These are phyloP conservation scores for Tricharina praecox DNA, from an alignment of 495 filamentous ascomycete genomes.

Conservation along the genomic window DNA sequence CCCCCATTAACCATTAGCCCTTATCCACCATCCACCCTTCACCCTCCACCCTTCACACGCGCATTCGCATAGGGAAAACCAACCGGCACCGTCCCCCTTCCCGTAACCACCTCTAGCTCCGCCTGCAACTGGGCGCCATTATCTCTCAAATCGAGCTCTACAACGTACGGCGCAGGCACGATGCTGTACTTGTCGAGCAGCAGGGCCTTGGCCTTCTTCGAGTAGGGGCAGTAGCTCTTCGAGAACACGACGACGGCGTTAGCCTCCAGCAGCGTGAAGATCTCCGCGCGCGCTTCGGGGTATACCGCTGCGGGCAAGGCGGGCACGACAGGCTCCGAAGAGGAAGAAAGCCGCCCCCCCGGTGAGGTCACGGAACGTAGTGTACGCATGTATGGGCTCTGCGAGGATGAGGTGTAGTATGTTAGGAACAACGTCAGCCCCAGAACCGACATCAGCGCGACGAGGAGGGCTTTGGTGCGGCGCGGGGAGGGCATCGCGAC, in stretches of 20 bases:
- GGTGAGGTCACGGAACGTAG: neutral
- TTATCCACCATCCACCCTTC: neutral
- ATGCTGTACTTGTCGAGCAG: slow-evolving; percentile 70
- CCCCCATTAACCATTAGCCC: neutral
- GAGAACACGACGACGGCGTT: slow-evolving; percentile 77
- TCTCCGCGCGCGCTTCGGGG: neutral
- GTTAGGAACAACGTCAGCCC: slow-evolving; percentile 48
- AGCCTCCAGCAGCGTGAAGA: neutral
- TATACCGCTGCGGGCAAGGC: neutral
- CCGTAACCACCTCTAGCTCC: slow-evolving; percentile 51
- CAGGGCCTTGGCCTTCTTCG: slow-evolving; percentile 62
- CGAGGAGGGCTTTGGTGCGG: slow-evolving; percentile 42
- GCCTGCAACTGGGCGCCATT: slow-evolving; percentile 55
- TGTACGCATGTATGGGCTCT: slow-evolving; percentile 11
- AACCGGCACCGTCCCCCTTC: slow-evolving; percentile 61
- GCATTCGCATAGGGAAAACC: neutral
- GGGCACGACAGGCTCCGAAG: neutral
- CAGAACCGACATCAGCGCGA: slow-evolving; percentile 40
- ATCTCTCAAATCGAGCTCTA: slow-evolving; percentile 74
- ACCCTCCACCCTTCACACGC: neutral
- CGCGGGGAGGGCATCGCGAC: slow-evolving; percentile 53
- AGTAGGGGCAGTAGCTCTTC: slow-evolving; percentile 80
- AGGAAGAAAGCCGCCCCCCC: no score
- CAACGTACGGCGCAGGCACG: slow-evolving; percentile 63
- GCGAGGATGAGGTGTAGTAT: slow-evolving; percentile 28